Conservation (phyloP, 768 basidiomycete species). For the Hydnomerulius pinastri region DNA sequence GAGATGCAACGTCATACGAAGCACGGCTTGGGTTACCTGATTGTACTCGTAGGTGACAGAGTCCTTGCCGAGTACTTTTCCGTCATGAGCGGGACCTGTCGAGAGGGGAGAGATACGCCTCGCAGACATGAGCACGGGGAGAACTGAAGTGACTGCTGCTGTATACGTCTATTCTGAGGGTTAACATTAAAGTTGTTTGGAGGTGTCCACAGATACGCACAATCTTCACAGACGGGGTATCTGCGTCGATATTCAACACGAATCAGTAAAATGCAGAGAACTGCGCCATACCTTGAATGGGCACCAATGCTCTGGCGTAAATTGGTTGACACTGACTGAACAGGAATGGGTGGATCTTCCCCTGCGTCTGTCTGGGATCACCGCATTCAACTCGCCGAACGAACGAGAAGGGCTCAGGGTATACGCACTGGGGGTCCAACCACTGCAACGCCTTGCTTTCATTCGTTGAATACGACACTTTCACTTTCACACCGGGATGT, state of each 20-base stretch:
- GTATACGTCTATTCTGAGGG: slow-evolving; percentile 60
- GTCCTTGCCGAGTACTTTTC: slow-evolving; percentile 70
- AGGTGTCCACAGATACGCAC: slow-evolving; percentile 41
- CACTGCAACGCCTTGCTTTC: slow-evolving; percentile 82
- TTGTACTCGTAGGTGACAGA: slow-evolving; percentile 70
- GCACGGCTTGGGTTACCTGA: slow-evolving; percentile 48
- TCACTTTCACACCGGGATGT: slow-evolving; percentile 42
- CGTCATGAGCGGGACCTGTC: slow-evolving; percentile 64
- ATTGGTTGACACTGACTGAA: slow-evolving; percentile 96
- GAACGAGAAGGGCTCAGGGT: neutral
- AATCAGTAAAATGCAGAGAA: neutral
- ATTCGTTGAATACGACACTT: slow-evolving; percentile 72
- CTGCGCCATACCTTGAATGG: slow-evolving; percentile 61
- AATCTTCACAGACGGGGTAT: slow-evolving; percentile 85
- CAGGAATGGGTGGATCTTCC: slow-evolving; percentile 83
- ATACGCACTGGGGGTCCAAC: slow-evolving; percentile 71
- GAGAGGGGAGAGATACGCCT: slow-evolving; percentile 73
- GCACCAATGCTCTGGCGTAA: slow-evolving; percentile 77
- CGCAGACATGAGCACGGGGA: slow-evolving; percentile 88
- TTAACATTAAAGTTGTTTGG: neutral
- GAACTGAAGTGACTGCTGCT: slow-evolving; percentile 67
- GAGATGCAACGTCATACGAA: neutral
- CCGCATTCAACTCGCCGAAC: neutral
- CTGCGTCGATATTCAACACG: slow-evolving; percentile 34
- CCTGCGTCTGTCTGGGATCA: slow-evolving; percentile 73